These are phyloP conservation scores for Komagataella phaffii DNA, from an alignment of 805 yeast genomes.

Conservation along the genomic window DNA sequence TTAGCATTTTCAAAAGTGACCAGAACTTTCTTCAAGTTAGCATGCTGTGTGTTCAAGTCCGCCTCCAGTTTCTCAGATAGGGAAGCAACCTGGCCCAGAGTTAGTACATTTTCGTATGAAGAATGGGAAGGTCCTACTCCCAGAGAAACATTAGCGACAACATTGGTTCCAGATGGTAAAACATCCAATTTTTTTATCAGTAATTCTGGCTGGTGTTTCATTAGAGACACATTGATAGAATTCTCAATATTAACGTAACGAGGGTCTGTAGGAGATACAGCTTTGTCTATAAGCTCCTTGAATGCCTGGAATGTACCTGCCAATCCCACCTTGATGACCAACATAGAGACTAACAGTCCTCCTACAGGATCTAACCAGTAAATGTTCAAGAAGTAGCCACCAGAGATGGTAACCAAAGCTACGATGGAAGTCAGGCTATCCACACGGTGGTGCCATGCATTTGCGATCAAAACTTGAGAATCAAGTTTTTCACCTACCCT, in stretches of 20 bases:
- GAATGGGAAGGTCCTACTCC: constrained; percentile 17
- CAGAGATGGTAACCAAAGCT: constrained; percentile 76
- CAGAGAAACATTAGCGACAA: constrained; percentile 23
- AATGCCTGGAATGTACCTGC: constrained; percentile 58
- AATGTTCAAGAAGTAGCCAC: constrained; percentile 66
- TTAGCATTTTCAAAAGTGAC: constrained; percentile 16
- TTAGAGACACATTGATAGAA: constrained; percentile 17
- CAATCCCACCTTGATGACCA: constrained; percentile 78
- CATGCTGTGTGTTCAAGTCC: constrained; percentile 20
- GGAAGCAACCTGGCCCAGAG: constrained; percentile 18
- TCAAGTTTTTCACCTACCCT: constrained; percentile 65
- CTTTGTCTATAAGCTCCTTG: constrained; percentile 67
- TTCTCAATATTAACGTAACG: constrained; percentile 28
- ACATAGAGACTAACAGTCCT: constrained; percentile 70
- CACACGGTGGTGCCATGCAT: constrained; percentile 98
- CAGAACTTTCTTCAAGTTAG: constrained; percentile 18
- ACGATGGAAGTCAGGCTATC: constrained; percentile 88
- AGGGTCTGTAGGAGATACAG: constrained; percentile 37
- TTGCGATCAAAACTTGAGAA: constrained; percentile 85
- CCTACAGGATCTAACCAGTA: constrained; percentile 89
- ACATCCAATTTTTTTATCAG: constrained; percentile 28
- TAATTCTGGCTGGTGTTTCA: constrained; percentile 18
- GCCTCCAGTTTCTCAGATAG: constrained; percentile 13
- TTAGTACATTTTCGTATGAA: constrained; percentile 14
- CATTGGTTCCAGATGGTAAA: constrained; percentile 40